These are phyloP conservation scores for Besnoitia besnoiti DNA, from an alignment of 169 alveolate genomes.

Conservation along the genomic window DNA sequence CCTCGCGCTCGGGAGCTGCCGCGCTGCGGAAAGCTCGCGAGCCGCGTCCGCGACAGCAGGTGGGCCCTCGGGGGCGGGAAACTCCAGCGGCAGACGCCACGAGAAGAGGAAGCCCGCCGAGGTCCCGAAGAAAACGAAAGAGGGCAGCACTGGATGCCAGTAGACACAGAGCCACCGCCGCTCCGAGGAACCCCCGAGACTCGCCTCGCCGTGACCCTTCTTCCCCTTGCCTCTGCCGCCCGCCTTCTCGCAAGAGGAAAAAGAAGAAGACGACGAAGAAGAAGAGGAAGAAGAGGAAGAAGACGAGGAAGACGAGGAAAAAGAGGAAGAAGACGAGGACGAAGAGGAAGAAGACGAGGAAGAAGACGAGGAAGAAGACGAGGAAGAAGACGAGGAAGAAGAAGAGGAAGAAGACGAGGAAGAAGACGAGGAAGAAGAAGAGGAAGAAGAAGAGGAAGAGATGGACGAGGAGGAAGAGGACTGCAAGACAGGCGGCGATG, in stretches of 20 bases:
- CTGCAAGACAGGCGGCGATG: no score
- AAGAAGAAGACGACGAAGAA: not conserved
- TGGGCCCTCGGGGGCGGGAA: not conserved
- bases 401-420: not conserved
- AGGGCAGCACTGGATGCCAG: conserved; percentile 51
- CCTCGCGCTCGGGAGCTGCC: not conserved
- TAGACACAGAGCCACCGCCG: conserved; percentile 35
- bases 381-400: not conserved
- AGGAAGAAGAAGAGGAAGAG: not conserved
- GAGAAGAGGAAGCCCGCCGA: not conserved
- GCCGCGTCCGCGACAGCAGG: not conserved
- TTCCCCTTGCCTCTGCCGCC: not conserved
- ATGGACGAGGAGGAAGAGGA: no score
- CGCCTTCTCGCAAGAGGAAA: not conserved
- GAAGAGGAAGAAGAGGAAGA: not conserved
- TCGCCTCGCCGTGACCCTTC: not conserved
- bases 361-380: no score
- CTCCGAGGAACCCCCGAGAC: not conserved
- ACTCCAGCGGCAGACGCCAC: not conserved
- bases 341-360: no score
- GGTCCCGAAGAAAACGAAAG: conserved; percentile 24
- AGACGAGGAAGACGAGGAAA: not conserved
- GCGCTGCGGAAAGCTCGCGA: not conserved
- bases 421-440: not conserved
- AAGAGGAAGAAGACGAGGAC: no score